Percentiles rank a stretch among this genome's conserved stretches.
Evolutionary conservation across 441 rosid species (phyloP).

Genomic region (Adansonia madagascariensis): DNA sequence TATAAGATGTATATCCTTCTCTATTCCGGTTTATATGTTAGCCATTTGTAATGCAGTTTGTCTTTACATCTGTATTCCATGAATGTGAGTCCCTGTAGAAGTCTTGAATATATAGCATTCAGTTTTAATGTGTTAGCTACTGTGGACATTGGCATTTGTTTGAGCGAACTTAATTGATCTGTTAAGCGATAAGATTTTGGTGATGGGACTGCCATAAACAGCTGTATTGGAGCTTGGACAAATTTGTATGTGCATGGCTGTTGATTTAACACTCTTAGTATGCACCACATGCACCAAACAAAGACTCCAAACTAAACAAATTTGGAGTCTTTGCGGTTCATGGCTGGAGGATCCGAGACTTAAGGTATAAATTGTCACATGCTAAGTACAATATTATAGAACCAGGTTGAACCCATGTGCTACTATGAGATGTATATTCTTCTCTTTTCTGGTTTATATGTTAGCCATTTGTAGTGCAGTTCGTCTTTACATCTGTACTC

Average conservation of each 20-base stretch:
- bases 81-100: no score
- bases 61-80: neutral
- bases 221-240: no score
- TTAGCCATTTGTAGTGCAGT: constrained; percentile 10
- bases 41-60: neutral
- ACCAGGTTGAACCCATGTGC: neutral
- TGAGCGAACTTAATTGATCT: no score
- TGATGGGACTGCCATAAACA: no score
- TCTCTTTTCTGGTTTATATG: neutral
- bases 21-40: constrained; percentile 10
- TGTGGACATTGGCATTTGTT: no score
- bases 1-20: neutral
- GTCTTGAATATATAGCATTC: no score
- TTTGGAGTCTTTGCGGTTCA: constrained; percentile 97
- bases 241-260: no score
- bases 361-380: constrained; percentile 52
- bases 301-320: no score
- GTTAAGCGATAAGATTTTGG: no score
- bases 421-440: neutral
- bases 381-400: neutral
- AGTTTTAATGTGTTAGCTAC: no score
- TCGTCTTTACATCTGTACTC: neutral
- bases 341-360: constrained; percentile 94
- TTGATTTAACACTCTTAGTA: no score
- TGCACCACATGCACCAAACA: no score